Conservation (phyloP, 345 rosid genomes). For the Luvunga scandens region DNA sequence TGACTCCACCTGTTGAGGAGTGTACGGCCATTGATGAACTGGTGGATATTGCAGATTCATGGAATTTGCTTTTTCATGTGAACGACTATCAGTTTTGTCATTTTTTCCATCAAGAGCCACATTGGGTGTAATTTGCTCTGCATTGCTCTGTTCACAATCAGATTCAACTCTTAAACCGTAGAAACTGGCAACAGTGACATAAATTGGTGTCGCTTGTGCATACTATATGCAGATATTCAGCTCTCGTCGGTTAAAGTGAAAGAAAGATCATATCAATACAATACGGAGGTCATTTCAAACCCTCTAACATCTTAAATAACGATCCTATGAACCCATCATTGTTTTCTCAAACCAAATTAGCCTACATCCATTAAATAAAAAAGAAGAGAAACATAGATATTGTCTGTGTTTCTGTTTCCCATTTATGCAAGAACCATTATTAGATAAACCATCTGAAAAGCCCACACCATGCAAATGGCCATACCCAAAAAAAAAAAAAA, state of each 20-base stretch:
- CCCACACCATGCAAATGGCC: not conserved
- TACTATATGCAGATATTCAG: not conserved
- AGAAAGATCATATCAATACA: not conserved
- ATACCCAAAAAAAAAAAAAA: not conserved
- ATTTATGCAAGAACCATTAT: not conserved
- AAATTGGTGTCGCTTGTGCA: not conserved
- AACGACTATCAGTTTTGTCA: constrained; percentile 18
- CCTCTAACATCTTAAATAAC: not conserved
- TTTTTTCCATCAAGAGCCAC: constrained; percentile 14
- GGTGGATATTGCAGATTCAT: constrained; percentile 26
- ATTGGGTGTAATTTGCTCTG: constrained; percentile 17
- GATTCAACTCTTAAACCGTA: constrained; percentile 7
- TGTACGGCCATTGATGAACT: constrained; percentile 22
- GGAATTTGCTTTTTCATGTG: constrained; percentile 14
- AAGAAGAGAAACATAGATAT: not conserved
- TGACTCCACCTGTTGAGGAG: constrained; percentile 19
- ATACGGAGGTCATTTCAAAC: not conserved
- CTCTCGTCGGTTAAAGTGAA: not conserved
- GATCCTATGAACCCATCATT: not conserved
- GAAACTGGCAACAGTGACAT: not conserved
- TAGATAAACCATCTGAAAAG: not conserved
- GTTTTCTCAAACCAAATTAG: not conserved
- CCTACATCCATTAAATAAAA: not conserved
- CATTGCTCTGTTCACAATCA: constrained; percentile 24
- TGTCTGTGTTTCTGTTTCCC: not conserved